Percentiles rank a stretch among this genome's conserved stretches.
phyloP scores from a whole-genome alignment of 305 asterid species.

The Fraxinus nigra region DNA sequence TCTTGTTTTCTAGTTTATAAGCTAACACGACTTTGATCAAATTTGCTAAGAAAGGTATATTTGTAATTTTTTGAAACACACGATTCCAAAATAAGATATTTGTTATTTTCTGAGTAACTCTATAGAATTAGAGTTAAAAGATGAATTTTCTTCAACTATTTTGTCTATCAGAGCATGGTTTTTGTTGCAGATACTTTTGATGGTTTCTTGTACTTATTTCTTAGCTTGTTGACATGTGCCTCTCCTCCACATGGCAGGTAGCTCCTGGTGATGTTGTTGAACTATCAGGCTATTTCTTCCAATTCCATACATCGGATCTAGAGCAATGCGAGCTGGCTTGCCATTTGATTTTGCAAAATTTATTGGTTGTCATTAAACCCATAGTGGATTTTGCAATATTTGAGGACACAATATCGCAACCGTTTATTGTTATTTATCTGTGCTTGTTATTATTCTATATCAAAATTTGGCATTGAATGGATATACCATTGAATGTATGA shows the following conservation, averaged over 20 bases:
- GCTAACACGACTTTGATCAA: too few species aligned
- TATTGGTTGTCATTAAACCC: too few species aligned
- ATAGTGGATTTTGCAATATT: too few species aligned
- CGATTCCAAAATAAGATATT: not conserved
- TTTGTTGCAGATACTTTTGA: slow-evolving; percentile 8
- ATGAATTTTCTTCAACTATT: not conserved
- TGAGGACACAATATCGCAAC: too few species aligned
- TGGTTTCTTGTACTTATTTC: not conserved
- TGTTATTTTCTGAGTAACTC: not conserved
- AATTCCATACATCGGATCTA: slow-evolving; percentile 88
- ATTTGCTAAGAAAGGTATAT: not conserved
- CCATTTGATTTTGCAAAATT: too few species aligned
- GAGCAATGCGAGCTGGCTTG: slow-evolving; percentile 96
- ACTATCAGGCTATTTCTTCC: slow-evolving; percentile 93
- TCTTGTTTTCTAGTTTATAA: too few species aligned
- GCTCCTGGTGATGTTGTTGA: slow-evolving; percentile 94
- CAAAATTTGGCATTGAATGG: too few species aligned
- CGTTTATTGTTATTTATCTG: too few species aligned
- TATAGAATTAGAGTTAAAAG: not conserved
- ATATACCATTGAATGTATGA: too few species aligned
- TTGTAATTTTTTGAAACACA: not conserved
- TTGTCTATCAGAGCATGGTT: not conserved
- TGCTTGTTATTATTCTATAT: too few species aligned
- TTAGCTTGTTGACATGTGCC: not conserved
- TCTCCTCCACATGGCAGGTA: slow-evolving; percentile 47